These are phyloP conservation scores for Mollisia scopiformis DNA, from an alignment of 2,329 filamentous ascomycete species.

Conservation along the genomic window DNA sequence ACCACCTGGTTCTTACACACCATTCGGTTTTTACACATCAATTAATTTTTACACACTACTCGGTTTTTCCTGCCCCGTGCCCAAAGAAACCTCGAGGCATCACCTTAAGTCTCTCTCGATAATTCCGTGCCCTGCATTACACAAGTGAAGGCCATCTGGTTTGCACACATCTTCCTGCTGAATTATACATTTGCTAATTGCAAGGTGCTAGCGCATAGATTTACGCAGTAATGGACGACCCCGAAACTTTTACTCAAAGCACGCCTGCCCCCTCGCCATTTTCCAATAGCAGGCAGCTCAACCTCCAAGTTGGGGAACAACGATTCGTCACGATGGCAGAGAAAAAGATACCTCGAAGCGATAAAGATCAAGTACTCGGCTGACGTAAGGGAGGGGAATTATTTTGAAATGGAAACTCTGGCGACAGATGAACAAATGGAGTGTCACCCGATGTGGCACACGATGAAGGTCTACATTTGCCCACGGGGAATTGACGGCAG, in stretches of 20 bases:
- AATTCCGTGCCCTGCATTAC: no score
- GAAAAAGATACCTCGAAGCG: conserved; percentile 12
- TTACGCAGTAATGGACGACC: not conserved
- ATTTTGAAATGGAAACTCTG: not conserved
- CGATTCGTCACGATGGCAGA: conserved; percentile 6
- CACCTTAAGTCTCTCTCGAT: no score
- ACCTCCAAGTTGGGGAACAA: conserved; percentile 10
- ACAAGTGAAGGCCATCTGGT: no score
- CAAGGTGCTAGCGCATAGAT: not conserved
- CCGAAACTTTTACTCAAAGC: not conserved
- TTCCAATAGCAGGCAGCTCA: not conserved
- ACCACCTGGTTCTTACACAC: conserved; percentile 6
- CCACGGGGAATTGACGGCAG: conserved; percentile 29
- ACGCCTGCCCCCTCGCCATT: not conserved
- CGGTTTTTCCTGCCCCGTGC: no score
- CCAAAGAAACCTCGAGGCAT: no score
- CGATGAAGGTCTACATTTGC: conserved; percentile 46
- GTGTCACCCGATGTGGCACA: conserved; percentile 21
- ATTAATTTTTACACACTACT: not conserved
- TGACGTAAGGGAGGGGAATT: conserved; percentile 12
- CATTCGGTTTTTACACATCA: not conserved
- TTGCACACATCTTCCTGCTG: not conserved
- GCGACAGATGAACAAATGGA: conserved; percentile 1
- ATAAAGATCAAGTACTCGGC: not conserved
- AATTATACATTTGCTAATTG: not conserved